These are phyloP conservation scores for Penicillium coprophilum DNA, from an alignment of 495 filamentous ascomycete species.

Conservation along the genomic window DNA sequence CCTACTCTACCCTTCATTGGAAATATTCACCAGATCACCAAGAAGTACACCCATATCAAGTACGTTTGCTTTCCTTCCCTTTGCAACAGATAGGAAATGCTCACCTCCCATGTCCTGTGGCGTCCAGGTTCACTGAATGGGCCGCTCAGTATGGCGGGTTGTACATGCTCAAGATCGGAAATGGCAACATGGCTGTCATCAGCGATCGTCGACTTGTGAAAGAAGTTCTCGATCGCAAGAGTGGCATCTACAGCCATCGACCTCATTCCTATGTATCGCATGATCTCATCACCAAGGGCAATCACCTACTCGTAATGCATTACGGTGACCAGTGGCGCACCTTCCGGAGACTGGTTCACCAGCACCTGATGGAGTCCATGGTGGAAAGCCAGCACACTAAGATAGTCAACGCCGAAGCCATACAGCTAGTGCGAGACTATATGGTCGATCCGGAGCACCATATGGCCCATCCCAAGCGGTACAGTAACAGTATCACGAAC, in stretches of 20 bases:
- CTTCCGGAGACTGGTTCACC: background rate
- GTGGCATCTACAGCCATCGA: conserved; percentile 43
- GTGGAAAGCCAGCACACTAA: background rate
- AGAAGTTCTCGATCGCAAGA: conserved; percentile 46
- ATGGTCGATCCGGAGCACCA: background rate
- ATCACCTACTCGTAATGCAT: background rate
- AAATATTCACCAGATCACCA: background rate
- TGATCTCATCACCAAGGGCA: conserved; percentile 35
- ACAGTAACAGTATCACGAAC: background rate
- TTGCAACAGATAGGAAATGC: background rate
- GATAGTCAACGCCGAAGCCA: background rate
- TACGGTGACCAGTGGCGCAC: background rate
- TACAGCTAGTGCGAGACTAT: background rate
- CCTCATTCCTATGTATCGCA: conserved; percentile 46
- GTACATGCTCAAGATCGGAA: background rate
- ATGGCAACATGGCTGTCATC: conserved; percentile 16
- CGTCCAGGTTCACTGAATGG: background rate
- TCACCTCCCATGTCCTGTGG: background rate
- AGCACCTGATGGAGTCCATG: background rate
- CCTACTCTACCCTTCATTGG: background rate
- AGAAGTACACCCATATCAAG: background rate
- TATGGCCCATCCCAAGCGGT: background rate
- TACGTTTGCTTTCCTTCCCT: background rate
- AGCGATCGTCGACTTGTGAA: conserved; percentile 36
- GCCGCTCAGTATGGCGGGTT: background rate